Conservation (phyloP, 768 basidiomycete genomes). For the Mycena pura region DNA sequence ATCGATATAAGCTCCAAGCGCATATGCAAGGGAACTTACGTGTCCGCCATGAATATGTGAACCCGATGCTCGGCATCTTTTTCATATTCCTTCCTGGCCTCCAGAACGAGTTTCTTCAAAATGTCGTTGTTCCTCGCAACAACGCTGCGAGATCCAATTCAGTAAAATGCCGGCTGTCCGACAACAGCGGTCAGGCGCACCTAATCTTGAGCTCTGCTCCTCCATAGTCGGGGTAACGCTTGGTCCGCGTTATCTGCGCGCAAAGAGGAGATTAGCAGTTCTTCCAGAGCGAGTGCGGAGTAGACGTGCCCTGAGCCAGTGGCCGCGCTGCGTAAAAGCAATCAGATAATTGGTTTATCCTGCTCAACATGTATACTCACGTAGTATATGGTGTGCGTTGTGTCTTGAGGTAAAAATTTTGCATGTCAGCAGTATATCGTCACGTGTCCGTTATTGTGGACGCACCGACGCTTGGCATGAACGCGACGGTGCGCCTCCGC, state of each 20-base stretch:
- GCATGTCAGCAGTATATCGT: no score
- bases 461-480: slow-evolving; percentile 85
- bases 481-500: slow-evolving; percentile 79
- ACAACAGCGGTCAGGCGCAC: slow-evolving; percentile 41
- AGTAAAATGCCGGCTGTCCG: slow-evolving; percentile 25
- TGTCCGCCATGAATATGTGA: slow-evolving; percentile 88
- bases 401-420: slow-evolving; percentile 59
- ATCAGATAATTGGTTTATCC: background rate
- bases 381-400: slow-evolving; percentile 90
- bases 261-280: slow-evolving; percentile 20
- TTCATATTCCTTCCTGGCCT: slow-evolving; percentile 89
- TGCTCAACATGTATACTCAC: background rate
- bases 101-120: slow-evolving; percentile 83
- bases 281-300: slow-evolving; percentile 28
- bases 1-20: slow-evolving; percentile 18
- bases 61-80: slow-evolving; percentile 92
- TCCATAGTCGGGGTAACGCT: slow-evolving; percentile 79
- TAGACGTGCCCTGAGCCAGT: slow-evolving; percentile 77
- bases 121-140: slow-evolving; percentile 90
- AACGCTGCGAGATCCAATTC: slow-evolving; percentile 56
- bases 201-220: slow-evolving; percentile 82
- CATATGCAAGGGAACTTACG: slow-evolving; percentile 57
- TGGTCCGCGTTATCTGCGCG: slow-evolving; percentile 77
- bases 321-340: slow-evolving; percentile 54
- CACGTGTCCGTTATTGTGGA: slow-evolving; percentile 22